These are phyloP conservation scores for Leucaena leucocephala DNA, from an alignment of 306 rosid genomes.

Conservation along the genomic window DNA sequence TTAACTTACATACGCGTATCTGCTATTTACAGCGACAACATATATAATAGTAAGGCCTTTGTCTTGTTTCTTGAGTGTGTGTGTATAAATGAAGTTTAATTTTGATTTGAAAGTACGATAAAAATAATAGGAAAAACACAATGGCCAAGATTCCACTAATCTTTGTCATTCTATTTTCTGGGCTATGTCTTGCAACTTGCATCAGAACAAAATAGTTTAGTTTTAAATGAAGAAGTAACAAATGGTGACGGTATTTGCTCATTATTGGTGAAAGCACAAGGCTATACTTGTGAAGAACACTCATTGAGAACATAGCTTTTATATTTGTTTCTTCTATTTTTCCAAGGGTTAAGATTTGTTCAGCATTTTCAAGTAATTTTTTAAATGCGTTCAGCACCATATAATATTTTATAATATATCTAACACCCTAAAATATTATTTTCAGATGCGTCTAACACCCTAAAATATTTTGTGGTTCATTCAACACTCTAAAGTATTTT, in stretches of 20 bases:
- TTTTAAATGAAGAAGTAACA: neutral
- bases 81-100: constrained; percentile 39
- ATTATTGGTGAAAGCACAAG: constrained; percentile 55
- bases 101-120: constrained; percentile 28
- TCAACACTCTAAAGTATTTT: no score
- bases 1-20: neutral
- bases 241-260: constrained; percentile 49
- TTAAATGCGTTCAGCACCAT: no score
- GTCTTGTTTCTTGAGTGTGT: constrained; percentile 12
- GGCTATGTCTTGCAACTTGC: neutral
- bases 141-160: constrained; percentile 37
- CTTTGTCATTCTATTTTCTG: neutral
- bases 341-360: no score
- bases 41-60: constrained; percentile 16
- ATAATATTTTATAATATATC: no score
- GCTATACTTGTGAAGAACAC: constrained; percentile 73
- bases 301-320: constrained; percentile 32
- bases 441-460: no score
- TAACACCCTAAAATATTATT: no score
- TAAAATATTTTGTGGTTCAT: no score
- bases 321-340: no score
- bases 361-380: no score
- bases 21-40: constrained; percentile 15
- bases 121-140: constrained; percentile 20
- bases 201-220: neutral